Base-by-base conservation (phyloP, 192 early-diverging fungal genomes). In the Podila clonocystis region DNA sequence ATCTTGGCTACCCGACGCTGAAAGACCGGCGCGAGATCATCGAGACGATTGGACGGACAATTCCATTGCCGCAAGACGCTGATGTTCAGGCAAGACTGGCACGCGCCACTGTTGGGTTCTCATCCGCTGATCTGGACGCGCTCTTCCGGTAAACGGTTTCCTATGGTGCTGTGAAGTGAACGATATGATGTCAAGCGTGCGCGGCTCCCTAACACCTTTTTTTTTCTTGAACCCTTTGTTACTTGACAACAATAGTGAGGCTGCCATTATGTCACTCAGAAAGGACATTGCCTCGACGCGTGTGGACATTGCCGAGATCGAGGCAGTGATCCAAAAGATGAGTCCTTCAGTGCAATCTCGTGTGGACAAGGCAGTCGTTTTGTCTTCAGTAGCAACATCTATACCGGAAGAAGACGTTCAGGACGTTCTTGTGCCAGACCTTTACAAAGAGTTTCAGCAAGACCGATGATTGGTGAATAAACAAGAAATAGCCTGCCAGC, bases 81-180 rank as follows among this genome's bases (percentile, higher is more conserved):
- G 72, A 87, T 58, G 55, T 91, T 5, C 71, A 68, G 0, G 12
- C 8, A 6, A 0, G 38, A 7, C n/a, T 96, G 12, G 91, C 94
- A 0, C 36, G 67, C 15, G 31, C 68, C 11, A 94, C 92, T 19
- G 88, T 85, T n/a, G 70, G 84, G n/a, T 96, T 85, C 75, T 93
- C 91, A 22, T 94, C 94, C 22, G 94, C 94, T 4, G 95, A 97
- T 77, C 58, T 97, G 60, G 86, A 92, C 58, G 85, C 76, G 8
- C 67, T 96, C 12, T 87, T 90, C 49, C 73, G 89, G 85, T 87
- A 76, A 67, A 63, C 66, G 22, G 30, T 34, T 11, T 68, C 11
- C 13, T 5, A 0, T 4, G 0, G 0, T 13, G 26, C 34, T 15
- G 2, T 31, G 12, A 48, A 31, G 7, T 34, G 34, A 36, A 17